Percentiles rank a stretch among this genome's conserved stretches.
phyloP scores from a whole-genome alignment of 169 alveolate species.

The Plasmodium coatneyi region DNA sequence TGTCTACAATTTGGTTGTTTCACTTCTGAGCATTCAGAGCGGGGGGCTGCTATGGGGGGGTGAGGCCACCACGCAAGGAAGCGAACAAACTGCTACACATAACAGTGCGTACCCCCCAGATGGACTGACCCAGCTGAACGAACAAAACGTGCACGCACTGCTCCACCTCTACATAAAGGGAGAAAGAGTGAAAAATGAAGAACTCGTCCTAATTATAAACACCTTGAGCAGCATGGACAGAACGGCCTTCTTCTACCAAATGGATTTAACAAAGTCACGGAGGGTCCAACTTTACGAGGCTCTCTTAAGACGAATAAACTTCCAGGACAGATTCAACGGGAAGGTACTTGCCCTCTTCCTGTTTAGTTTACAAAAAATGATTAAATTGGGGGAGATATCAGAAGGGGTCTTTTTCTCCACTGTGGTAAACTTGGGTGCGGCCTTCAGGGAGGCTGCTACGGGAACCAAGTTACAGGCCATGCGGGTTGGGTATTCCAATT shows the following conservation, averaged over 20 bases:
- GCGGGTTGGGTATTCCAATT: no score
- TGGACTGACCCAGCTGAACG: slow-evolving; percentile 1
- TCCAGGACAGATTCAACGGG: not conserved
- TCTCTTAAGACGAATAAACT: slow-evolving; percentile 7
- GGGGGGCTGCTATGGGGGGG: not conserved
- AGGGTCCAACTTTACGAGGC: slow-evolving; percentile 12
- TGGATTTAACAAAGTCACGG: slow-evolving; percentile 20
- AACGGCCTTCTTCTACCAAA: slow-evolving; percentile 6
- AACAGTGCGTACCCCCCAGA: not conserved
- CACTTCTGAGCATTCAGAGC: slow-evolving; percentile 44
- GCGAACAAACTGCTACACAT: not conserved
- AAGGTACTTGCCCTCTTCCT: slow-evolving; percentile 22
- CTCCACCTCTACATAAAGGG: slow-evolving; percentile 9
- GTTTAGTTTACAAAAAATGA: slow-evolving; percentile 26
- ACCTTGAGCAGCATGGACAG: not conserved
- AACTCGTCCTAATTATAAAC: slow-evolving; percentile 25
- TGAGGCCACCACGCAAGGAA: not conserved
- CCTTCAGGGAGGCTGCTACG: not conserved
- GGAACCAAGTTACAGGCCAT: not conserved
- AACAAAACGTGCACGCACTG: slow-evolving; percentile 22
- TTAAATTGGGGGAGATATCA: slow-evolving; percentile 4
- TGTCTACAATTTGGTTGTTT: slow-evolving; percentile 18
- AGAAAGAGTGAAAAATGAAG: slow-evolving; percentile 13
- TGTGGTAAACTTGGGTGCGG: not conserved
- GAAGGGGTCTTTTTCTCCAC: not conserved